phyloP scores from a whole-genome alignment of 2,329 filamentous ascomycete species.

The Fusarium caatingaense region DNA sequence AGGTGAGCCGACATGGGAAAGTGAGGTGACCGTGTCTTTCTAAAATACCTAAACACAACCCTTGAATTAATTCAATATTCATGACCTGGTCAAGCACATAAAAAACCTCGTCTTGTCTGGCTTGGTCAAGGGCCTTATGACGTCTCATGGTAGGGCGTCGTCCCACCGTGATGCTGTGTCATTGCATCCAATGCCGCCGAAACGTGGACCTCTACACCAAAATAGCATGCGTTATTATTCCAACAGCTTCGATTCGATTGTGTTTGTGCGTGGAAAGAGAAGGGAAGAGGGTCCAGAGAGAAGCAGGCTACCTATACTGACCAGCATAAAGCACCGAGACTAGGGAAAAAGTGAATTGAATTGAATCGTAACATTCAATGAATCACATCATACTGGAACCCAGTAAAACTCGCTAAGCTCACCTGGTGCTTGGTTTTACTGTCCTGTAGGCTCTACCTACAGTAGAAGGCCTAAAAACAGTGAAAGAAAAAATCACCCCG shows the following conservation, averaged over 20 bases:
- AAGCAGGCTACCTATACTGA: slow-evolving; percentile 5
- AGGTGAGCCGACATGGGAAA: background rate
- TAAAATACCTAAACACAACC: slow-evolving; percentile 1
- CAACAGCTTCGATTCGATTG: slow-evolving; percentile 30
- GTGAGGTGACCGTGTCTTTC: background rate
- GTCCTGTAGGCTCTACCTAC: background rate
- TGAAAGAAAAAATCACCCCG: slow-evolving; percentile 26
- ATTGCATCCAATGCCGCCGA: slow-evolving; percentile 35
- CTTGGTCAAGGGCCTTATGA: slow-evolving; percentile 28
- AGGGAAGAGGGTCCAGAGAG: slow-evolving; percentile 32
- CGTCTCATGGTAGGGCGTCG: slow-evolving; percentile 27
- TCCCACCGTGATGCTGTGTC: slow-evolving; percentile 28
- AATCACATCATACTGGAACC: slow-evolving; percentile 32
- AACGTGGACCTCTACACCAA: slow-evolving; percentile 30
- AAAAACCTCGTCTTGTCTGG: slow-evolving; percentile 1
- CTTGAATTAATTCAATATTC: background rate
- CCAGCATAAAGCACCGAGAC: slow-evolving; percentile 41
- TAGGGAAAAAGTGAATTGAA: slow-evolving; percentile 32
- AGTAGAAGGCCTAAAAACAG: background rate
- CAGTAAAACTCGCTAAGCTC: slow-evolving; percentile 27
- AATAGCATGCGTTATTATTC: slow-evolving; percentile 38
- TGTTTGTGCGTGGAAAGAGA: slow-evolving; percentile 22
- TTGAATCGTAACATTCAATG: slow-evolving; percentile 36
- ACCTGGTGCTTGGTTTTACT: slow-evolving; percentile 23
- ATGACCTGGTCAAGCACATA: slow-evolving; percentile 2